phyloP scores from a whole-genome alignment of 805 yeast species.

The Myxozyma vanderwaltii region DNA sequence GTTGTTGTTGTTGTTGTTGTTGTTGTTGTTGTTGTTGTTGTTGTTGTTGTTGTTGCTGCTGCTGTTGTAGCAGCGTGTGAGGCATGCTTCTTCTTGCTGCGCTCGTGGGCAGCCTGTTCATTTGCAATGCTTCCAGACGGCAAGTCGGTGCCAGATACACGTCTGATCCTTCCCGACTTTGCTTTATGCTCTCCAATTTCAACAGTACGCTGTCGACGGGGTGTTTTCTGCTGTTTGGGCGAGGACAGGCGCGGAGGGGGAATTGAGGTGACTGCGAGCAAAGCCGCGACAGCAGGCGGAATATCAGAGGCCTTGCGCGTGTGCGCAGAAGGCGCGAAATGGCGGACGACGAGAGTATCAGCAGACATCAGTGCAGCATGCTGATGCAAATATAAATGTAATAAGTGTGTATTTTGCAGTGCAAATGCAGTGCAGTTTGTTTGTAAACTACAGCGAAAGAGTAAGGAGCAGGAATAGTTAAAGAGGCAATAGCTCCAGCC shows the following conservation, averaged over 20 bases:
- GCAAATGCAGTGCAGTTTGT: no score
- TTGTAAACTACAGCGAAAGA: background rate
- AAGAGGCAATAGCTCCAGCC: background rate
- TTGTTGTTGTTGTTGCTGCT: no score
- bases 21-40: no score
- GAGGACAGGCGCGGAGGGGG: slow-evolving; percentile 21
- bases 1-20: no score
- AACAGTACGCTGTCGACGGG: background rate
- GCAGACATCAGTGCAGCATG: slow-evolving; percentile 10
- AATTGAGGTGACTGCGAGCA: slow-evolving; percentile 34
- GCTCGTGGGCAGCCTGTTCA: background rate
- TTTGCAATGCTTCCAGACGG: background rate
- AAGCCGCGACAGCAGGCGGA: slow-evolving; percentile 34
- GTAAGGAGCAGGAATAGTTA: background rate
- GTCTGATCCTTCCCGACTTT: background rate
- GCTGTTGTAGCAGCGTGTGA: no score
- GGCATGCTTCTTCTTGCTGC: background rate
- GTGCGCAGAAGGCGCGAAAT: slow-evolving; percentile 2
- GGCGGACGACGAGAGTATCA: slow-evolving; percentile 24
- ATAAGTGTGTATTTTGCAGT: background rate
- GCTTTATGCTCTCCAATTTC: no score
- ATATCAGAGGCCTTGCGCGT: slow-evolving; percentile 5
- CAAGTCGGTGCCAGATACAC: background rate
- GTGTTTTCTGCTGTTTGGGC: background rate
- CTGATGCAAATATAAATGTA: background rate